Conservation (phyloP, 305 asterid species). For the Striga hermonthica region DNA sequence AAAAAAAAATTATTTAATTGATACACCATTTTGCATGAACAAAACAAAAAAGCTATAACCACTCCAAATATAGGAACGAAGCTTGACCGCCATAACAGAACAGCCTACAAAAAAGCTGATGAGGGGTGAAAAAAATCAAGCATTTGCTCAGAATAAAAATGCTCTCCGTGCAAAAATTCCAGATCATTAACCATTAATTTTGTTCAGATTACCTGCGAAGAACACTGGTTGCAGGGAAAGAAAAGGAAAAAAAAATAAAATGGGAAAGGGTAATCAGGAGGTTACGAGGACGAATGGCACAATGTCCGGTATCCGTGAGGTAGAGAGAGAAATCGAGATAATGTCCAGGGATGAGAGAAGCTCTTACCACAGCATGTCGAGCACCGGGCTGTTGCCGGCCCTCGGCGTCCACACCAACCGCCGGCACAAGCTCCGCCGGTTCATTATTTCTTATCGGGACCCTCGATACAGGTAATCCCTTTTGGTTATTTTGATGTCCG, state of each 20-base stretch:
- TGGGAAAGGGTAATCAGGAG: neutral
- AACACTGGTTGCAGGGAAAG: neutral
- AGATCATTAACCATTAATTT: too few relatives aligned
- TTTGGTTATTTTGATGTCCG: neutral
- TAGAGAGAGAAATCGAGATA: constrained; percentile 1
- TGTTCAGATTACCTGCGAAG: too few relatives aligned
- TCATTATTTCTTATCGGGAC: constrained; percentile 52
- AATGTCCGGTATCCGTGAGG: neutral
- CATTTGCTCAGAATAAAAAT: neutral
- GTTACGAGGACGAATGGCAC: neutral
- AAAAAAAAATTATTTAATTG: too few relatives aligned
- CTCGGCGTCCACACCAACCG: constrained; percentile 62
- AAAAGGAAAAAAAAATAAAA: neutral
- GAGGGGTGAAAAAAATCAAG: neutral
- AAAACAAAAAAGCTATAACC: too few relatives aligned
- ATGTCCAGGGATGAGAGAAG: neutral
- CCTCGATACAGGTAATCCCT: constrained; percentile 49
- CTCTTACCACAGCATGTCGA: neutral
- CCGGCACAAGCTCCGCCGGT: constrained; percentile 42
- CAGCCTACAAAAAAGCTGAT: neutral
- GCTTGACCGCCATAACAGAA: neutral
- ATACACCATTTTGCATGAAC: too few relatives aligned
- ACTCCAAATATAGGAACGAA: too few relatives aligned
- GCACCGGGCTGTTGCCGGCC: constrained; percentile 38
- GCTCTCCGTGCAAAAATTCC: neutral